Base-by-base conservation (phyloP, 2,329 filamentous ascomycete species). In the Trematosphaeria pertusa region DNA sequence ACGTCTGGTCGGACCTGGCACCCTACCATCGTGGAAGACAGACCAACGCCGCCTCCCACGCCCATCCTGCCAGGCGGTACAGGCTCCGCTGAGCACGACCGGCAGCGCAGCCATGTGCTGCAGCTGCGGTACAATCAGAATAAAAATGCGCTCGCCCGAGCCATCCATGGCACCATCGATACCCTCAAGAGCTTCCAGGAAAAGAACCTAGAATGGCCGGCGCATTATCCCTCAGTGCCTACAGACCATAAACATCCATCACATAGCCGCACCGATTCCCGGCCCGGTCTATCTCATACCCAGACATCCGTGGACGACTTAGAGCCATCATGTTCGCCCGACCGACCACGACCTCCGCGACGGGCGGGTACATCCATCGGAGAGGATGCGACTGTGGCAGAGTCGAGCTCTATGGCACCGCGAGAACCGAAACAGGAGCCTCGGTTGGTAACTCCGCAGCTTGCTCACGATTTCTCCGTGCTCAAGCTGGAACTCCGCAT, bases 61-160 rank as follows among this genome's bases (percentile, higher is more conserved):
- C 76, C 81, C 37, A 73, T 78, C 20, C 63, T 74, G 24, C 65
- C 73, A 24, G 80, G 79, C 58, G 75, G 79, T 37, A 73, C 70
- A 46, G 78, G 69, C 72, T 58, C 59, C 28, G 76, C 78, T 34
- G 85, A 88, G 40, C 77, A 84, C 55, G 87, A 90, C 65, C 82
- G 82, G 62, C 82, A 70, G 83, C 57, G 90, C 28, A 89, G 87
- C 65, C 90, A 96, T 72, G 85, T 97, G 37, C 88, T 96, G 66
- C 94, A 97, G 75, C 82, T 97, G 56, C 90, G 89, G 80, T 97
- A 96, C 75, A 97, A 97, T 72, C 85, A 91, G 64, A 96, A 97
- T 70, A 86, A 92, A 48, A 89, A 87, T 5, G 85, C 89, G 22
- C 83, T 99, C n/a, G 90, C 85, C 33, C 87, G 92, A 49, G 88